Percentiles rank a stretch among this genome's conserved stretches.
Evolutionary conservation across 192 early-diverging fungal genomes (phyloP).

Genomic region (Diversispora epigaea): DNA sequence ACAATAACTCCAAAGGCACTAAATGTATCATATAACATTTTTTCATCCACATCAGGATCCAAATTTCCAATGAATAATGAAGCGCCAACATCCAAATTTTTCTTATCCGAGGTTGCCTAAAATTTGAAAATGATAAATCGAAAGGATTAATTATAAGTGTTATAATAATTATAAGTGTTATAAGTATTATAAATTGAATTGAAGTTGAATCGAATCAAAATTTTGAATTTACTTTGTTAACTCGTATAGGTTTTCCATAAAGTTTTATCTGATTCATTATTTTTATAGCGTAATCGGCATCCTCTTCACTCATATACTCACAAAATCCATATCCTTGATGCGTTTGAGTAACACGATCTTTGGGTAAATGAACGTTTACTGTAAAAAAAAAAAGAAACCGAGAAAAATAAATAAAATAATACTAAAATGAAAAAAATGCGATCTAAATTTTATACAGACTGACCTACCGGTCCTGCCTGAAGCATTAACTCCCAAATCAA

Average conservation of each 20-base stretch:
- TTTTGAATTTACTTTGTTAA: slow-evolving; percentile 71
- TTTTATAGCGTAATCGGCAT: slow-evolving; percentile 95
- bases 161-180: neutral
- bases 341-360: slow-evolving; percentile 92
- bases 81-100: slow-evolving; percentile 90
- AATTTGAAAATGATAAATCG: too few species aligned
- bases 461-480: slow-evolving; percentile 92
- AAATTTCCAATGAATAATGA: slow-evolving; percentile 96
- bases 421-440: neutral
- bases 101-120: slow-evolving; percentile 76
- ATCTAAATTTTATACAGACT: slow-evolving; percentile 4
- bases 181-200: neutral
- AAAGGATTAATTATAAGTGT: neutral
- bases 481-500: slow-evolving; percentile 99
- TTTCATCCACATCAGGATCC: slow-evolving; percentile 89
- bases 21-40: slow-evolving; percentile 91
- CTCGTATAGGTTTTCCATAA: slow-evolving; percentile 90
- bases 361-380: slow-evolving; percentile 95
- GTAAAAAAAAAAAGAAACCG: slow-evolving; percentile 7
- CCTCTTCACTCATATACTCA: slow-evolving; percentile 90
- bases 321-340: slow-evolving; percentile 96
- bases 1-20: slow-evolving; percentile 90
- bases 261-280: slow-evolving; percentile 97
- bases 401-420: slow-evolving; percentile 1
- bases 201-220: neutral